Evolutionary conservation across 2,329 filamentous ascomycete species (phyloP).

Genomic region (Monilinia vaccinii-corymbosi): DNA sequence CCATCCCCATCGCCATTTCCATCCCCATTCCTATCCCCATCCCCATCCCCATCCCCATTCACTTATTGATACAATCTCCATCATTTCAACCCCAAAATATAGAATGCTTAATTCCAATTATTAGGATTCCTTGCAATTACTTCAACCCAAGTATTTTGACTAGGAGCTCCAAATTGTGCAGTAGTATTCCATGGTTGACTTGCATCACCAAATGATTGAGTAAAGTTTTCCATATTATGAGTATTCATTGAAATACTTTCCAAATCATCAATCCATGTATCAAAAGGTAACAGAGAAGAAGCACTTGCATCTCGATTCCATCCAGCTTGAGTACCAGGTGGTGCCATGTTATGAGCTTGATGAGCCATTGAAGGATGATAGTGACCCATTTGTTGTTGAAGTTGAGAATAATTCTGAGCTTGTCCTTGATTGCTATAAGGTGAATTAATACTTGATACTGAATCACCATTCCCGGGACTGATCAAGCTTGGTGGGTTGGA

Average conservation of each 20-base stretch:
- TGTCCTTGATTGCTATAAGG: constrained; percentile 17
- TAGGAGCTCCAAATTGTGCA: not conserved
- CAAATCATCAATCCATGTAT: constrained; percentile 5
- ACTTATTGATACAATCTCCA: not conserved
- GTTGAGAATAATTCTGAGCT: constrained; percentile 4
- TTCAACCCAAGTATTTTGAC: not conserved
- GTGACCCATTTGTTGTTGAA: constrained; percentile 8
- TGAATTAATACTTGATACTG: constrained; percentile 20
- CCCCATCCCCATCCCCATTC: not conserved
- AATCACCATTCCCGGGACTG: constrained; percentile 23
- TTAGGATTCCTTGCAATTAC: not conserved
- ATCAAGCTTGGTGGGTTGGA: constrained; percentile 22
- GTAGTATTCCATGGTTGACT: not conserved
- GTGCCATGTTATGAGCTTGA: constrained; percentile 6
- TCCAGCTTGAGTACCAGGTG: constrained; percentile 5
- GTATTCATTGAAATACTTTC: constrained; percentile 9
- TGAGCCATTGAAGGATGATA: constrained; percentile 7
- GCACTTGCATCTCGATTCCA: constrained; percentile 1
- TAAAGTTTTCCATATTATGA: constrained; percentile 8
- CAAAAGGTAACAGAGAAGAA: not conserved
- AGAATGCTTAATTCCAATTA: not conserved
- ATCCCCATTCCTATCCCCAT: not conserved
- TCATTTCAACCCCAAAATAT: not conserved
- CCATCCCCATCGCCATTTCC: not conserved
- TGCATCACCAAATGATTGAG: constrained; percentile 4